Evolutionary conservation across 176 grass and related monocot species (phyloP).

Genomic region (Zea luxurians): DNA sequence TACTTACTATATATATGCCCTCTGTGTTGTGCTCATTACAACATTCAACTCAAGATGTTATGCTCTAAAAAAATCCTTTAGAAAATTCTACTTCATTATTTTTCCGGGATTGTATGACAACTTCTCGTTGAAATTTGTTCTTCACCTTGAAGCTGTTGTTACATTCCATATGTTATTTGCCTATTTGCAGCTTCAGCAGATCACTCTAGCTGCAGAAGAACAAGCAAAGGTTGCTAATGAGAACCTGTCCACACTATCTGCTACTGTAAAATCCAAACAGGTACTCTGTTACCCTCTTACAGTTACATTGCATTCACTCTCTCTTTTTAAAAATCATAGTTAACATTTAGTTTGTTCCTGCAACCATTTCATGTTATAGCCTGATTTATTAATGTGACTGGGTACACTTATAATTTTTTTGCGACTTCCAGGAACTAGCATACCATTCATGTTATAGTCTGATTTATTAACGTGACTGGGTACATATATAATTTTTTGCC

Average conservation of each 20-base stretch:
- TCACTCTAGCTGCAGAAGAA: conserved; percentile 52
- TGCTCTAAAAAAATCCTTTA: background rate
- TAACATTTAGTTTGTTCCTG: conserved; percentile 26
- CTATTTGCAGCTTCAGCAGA: conserved; percentile 63
- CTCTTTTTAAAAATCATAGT: background rate
- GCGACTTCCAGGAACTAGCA: conserved; percentile 55
- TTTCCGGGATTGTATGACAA: background rate
- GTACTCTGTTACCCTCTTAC: conserved; percentile 44
- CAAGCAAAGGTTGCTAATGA: conserved; percentile 58
- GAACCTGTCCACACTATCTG: conserved; percentile 42
- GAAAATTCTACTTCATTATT: background rate
- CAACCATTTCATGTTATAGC: conserved; percentile 27
- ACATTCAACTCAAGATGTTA: background rate
- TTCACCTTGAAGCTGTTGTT: conserved; percentile 3
- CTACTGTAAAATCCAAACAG: conserved; percentile 37
- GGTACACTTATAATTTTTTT: conserved; percentile 2
- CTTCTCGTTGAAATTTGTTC: background rate
- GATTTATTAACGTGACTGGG: conserved; percentile 25
- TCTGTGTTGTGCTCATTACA: background rate
- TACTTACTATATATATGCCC: background rate
- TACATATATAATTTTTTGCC: conserved; percentile 22
- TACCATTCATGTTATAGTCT: conserved; percentile 9
- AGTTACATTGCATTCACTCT: conserved; percentile 8
- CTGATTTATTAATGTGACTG: conserved; percentile 21
- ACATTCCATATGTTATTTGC: conserved; percentile 28